Conservation (phyloP, 2,329 filamentous ascomycete genomes). For the Dothideomycetes sp. region DNA sequence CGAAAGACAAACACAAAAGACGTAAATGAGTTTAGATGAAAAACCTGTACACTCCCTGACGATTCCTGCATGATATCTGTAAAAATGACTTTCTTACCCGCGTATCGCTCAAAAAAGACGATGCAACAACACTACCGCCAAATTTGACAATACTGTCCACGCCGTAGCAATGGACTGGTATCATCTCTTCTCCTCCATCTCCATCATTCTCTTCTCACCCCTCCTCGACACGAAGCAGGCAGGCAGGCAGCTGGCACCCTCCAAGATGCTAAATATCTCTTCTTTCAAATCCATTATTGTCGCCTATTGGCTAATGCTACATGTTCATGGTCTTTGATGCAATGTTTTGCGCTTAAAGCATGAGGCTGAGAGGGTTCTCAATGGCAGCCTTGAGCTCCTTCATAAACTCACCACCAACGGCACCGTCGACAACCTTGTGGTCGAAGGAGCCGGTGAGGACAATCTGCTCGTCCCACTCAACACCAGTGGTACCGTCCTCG, state of each 20-base stretch:
- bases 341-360: slow-evolving; percentile 58
- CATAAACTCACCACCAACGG: slow-evolving; percentile 93
- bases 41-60: background rate
- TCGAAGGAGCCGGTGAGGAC: slow-evolving; percentile 91
- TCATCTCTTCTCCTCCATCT: background rate
- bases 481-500: slow-evolving; percentile 61
- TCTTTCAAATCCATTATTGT: too few relatives aligned
- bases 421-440: slow-evolving; percentile 97
- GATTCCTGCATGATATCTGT: background rate
- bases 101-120: background rate
- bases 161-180: background rate
- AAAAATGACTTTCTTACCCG: background rate
- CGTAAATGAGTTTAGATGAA: background rate
- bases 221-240: background rate
- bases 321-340: too few relatives aligned
- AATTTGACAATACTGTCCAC: too few relatives aligned
- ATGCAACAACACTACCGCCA: background rate
- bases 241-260: too few relatives aligned
- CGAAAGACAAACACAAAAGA: too few relatives aligned
- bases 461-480: slow-evolving; percentile 97
- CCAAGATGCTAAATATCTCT: too few relatives aligned
- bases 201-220: background rate
- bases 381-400: slow-evolving; percentile 93
- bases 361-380: slow-evolving; percentile 90
- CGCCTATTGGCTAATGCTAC: background rate